Base-by-base conservation (phyloP, 139 green algal species). In the Yamagishiella unicocca region DNA sequence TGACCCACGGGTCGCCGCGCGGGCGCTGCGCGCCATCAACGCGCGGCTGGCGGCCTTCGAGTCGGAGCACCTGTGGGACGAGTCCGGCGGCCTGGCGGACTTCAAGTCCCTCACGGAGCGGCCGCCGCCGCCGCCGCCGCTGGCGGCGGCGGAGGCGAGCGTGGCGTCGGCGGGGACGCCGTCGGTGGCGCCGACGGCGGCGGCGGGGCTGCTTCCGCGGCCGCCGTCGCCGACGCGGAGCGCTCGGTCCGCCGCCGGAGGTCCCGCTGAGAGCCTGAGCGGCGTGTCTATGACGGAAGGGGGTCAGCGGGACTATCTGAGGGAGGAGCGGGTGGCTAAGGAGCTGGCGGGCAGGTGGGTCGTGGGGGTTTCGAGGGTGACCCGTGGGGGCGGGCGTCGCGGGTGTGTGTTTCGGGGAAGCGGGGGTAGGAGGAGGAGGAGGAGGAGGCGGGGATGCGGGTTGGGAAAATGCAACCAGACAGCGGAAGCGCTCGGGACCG, bases 311-410 rank as follows among this genome's bases (percentile, higher is more conserved):
- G 88, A 91, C 38, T 91, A 91, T 68, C 67, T 89, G 74, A 46
- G 88, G 21, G 88, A 91, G 76, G 74, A 89, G 77, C 75, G 88
- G 42, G 4, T 83, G 66, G 76, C 82, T 33, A 91, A 91, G 76
- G 88, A 91, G 58, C 53, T 89, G 40, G 54, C 55, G 1, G n/a
- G 1, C n/a, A 91, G 74, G 88, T 91, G 50, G 10, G n/a, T 73
- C 64, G 8, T 40, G 8, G 4, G 50, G 50, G 50, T 58, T 58
- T 73, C 64, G 8, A 42, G n/a, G 8, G n/a, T 42, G 4, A 4
- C 22, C 64, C n/a, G n/a, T n/a, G n/a, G n/a, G n/a, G n/a, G n/a
- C n/a, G n/a, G n/a, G n/a, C n/a, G n/a, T n/a, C n/a, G n/a, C n/a
- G n/a, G n/a, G n/a, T n/a, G n/a, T n/a, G n/a, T n/a, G n/a, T n/a